A percentile compares a stretch with the other conserved stretches of the same genome.
Conservation (phyloP, 2,329 filamentous ascomycete species). For the Volutella citrinella region DNA sequence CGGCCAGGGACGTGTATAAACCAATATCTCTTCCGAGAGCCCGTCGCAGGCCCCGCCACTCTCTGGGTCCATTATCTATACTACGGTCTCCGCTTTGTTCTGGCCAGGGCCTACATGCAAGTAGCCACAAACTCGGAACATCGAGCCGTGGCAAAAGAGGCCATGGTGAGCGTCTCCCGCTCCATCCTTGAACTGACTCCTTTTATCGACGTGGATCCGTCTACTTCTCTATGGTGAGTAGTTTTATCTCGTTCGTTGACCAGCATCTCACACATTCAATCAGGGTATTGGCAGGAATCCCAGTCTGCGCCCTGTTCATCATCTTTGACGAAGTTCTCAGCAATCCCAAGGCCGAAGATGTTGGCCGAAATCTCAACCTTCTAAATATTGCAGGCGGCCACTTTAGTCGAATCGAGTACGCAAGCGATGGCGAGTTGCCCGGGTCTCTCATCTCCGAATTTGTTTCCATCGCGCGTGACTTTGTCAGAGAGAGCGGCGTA, state of each 20-base stretch:
- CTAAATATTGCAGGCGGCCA: constrained; percentile 19
- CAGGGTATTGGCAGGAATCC: constrained; percentile 20
- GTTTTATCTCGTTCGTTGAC: too few species aligned
- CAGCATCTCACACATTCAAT: constrained; percentile 1
- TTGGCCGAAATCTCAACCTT: constrained; percentile 14
- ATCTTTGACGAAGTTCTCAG: constrained; percentile 21
- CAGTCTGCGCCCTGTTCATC: constrained; percentile 17
- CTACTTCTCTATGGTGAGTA: constrained; percentile 19
- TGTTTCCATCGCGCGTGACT: constrained; percentile 18
- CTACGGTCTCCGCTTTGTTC: constrained; percentile 15
- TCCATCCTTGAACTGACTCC: constrained; percentile 17
- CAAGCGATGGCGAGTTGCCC: constrained; percentile 12
- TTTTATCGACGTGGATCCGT: constrained; percentile 19
- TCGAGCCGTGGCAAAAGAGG: constrained; percentile 2
- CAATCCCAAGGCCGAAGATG: constrained; percentile 12
- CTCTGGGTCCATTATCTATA: constrained; percentile 20
- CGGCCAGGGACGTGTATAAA: constrained; percentile 1
- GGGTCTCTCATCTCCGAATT: constrained; percentile 18
- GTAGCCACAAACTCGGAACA: constrained; percentile 1
- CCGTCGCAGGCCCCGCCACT: constrained; percentile 5
- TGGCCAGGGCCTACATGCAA: constrained; percentile 12
- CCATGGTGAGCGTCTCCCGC: constrained; percentile 11
- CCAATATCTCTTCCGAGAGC: constrained; percentile 3
- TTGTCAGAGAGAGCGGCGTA: constrained; percentile 18
- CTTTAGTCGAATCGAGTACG: constrained; percentile 19